A percentile compares a stretch with the other conserved stretches of the same genome.
These are phyloP conservation scores for Nadsonia fulvescens DNA, from an alignment of 805 yeast species.

Conservation along the genomic window DNA sequence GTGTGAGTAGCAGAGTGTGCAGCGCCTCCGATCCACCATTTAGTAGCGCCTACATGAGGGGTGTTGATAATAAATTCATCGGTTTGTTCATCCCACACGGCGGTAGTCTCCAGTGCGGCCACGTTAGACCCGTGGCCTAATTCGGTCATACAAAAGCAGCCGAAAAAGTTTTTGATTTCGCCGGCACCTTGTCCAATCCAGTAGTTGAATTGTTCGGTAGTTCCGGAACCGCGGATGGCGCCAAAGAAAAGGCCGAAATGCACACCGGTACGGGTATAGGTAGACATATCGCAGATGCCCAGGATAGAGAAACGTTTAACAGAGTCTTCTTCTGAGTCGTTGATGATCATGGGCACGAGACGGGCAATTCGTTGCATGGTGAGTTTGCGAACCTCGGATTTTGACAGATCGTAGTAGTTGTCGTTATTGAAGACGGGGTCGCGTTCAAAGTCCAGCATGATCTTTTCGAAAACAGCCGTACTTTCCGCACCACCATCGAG, in stretches of 20 bases:
- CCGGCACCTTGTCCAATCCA: constrained; percentile 52
- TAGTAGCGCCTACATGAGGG: constrained; percentile 83
- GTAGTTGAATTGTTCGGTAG: constrained; percentile 62
- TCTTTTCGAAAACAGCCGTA: constrained; percentile 22
- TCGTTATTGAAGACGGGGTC: constrained; percentile 33
- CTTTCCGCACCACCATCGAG: constrained; percentile 25
- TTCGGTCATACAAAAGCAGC: constrained; percentile 90
- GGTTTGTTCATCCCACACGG: constrained; percentile 46
- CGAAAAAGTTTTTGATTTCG: constrained; percentile 28
- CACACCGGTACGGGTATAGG: constrained; percentile 71
- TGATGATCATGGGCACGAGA: constrained; percentile 11
- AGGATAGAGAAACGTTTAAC: constrained; percentile 13
- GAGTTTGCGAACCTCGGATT: constrained; percentile 22
- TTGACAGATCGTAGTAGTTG: constrained; percentile 29
- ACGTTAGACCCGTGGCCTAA: constrained; percentile 88
- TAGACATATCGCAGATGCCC: constrained; percentile 43
- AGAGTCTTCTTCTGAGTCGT: constrained; percentile 14
- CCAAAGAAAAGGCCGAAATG: constrained; percentile 72
- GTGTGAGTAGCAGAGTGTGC: constrained; percentile 87
- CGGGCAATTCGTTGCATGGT: constrained; percentile 19
- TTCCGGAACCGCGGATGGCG: constrained; percentile 76
- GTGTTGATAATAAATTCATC: constrained; percentile 66
- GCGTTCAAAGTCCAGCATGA: constrained; percentile 31
- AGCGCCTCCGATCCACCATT: constrained; percentile 99
- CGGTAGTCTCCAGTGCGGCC: constrained; percentile 85